Percentiles rank a stretch among this genome's conserved stretches.
Conservation (phyloP, 331 rosid genomes). For the Rhamnella rubrinervis region DNA sequence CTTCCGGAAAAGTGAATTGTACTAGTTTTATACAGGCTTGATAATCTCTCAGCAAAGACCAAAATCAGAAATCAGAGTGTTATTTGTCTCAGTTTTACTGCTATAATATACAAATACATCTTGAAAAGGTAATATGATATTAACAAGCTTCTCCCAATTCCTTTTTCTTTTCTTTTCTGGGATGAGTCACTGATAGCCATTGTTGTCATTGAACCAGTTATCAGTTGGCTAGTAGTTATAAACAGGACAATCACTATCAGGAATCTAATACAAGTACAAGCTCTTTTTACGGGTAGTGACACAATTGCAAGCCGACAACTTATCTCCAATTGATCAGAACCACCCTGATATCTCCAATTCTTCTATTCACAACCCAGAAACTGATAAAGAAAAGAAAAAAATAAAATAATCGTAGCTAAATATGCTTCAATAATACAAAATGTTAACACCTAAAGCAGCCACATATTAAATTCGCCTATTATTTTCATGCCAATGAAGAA, state of each 20-base stretch:
- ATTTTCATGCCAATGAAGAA: not conserved
- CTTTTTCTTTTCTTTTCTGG: not conserved
- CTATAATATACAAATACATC: not conserved
- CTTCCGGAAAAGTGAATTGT: too few relatives aligned
- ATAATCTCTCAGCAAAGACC: too few relatives aligned
- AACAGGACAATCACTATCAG: slow-evolving; percentile 3
- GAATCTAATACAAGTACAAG: slow-evolving; percentile 9
- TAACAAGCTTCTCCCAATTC: not conserved
- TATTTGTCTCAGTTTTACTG: not conserved
- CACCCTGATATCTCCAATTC: not conserved
- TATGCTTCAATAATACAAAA: not conserved
- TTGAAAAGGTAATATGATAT: not conserved
- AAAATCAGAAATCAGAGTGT: too few relatives aligned
- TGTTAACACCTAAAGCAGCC: not conserved
- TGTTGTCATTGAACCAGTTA: slow-evolving; percentile 7
- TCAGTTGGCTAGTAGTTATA: not conserved
- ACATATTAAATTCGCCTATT: not conserved
- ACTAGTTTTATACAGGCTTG: too few relatives aligned
- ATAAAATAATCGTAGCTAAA: not conserved
- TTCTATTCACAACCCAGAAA: not conserved
- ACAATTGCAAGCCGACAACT: not conserved
- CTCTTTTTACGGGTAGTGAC: not conserved
- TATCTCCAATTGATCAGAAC: slow-evolving; percentile 1
- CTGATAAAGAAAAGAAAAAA: not conserved
- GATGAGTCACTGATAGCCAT: not conserved